Percentiles rank a stretch among this genome's conserved stretches.
Evolutionary conservation across 2,329 filamentous ascomycete genomes (phyloP).

Genomic region (Alternaria sp.): DNA sequence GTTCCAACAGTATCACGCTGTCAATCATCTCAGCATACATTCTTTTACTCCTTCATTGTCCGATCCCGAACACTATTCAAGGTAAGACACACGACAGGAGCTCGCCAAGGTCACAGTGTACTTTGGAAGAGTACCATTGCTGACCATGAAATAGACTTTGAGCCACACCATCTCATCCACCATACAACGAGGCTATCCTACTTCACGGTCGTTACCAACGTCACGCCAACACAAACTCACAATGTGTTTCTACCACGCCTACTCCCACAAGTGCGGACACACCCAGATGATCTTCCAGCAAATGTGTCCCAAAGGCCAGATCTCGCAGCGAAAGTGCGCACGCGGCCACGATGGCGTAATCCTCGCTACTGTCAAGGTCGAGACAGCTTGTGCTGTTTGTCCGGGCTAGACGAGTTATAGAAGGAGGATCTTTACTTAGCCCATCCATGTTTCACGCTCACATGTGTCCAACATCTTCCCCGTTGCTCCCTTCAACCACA

Average conservation of each 20-base stretch:
- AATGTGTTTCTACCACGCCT: constrained; percentile 59
- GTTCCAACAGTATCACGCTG: neutral
- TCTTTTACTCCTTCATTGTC: neutral
- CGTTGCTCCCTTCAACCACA: neutral
- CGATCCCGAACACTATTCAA: neutral
- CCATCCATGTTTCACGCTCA: neutral
- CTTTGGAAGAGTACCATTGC: too few relatives aligned
- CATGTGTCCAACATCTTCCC: neutral
- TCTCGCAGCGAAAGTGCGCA: constrained; percentile 41
- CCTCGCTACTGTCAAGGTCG: constrained; percentile 38
- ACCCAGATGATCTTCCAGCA: constrained; percentile 47
- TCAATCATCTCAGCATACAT: neutral
- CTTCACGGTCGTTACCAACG: neutral
- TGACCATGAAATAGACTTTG: neutral
- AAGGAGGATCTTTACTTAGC: neutral
- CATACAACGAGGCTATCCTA: neutral
- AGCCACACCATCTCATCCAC: neutral
- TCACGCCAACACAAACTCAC: neutral
- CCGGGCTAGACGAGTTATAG: constrained; percentile 12
- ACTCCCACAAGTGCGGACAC: constrained; percentile 55
- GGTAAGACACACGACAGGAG: neutral
- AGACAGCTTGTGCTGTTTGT: constrained; percentile 35
- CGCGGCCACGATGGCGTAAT: constrained; percentile 41
- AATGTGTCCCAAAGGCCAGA: constrained; percentile 37
- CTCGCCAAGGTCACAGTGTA: neutral